phyloP scores from a whole-genome alignment of 345 rosid genomes.

The Eucalyptus brandiana region DNA sequence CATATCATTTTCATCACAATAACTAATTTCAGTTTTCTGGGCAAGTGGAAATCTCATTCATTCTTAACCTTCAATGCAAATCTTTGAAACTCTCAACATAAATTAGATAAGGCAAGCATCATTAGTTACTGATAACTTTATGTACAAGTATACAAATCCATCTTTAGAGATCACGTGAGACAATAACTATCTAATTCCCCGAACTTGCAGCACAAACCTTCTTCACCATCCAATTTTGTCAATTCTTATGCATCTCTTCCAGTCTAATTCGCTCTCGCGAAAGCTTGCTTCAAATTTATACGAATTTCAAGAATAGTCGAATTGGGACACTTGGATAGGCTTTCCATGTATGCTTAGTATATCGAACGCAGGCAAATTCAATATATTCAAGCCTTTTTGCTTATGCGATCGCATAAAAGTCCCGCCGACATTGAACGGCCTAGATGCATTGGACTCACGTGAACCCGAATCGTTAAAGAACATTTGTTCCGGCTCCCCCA shows the following conservation, averaged over 20 bases:
- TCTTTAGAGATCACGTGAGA: not conserved
- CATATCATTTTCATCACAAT: not conserved
- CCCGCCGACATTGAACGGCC: not conserved
- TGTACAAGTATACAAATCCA: accelerated
- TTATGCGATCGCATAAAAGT: not conserved
- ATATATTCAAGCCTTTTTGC: not conserved
- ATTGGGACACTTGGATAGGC: not conserved
- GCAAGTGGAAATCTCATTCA: not conserved
- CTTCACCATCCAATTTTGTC: not conserved
- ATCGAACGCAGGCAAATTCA: not conserved
- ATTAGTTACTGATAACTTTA: accelerated
- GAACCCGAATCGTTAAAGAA: not conserved
- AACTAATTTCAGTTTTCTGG: not conserved
- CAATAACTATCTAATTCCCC: accelerated
- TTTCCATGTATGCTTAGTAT: accelerated
- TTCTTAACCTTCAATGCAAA: not conserved
- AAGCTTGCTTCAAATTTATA: not conserved
- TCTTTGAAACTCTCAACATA: not conserved
- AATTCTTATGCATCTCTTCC: not conserved
- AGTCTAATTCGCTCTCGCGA: accelerated
- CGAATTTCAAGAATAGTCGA: not conserved
- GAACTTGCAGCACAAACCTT: accelerated
- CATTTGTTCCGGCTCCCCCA: not conserved
- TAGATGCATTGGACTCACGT: not conserved
- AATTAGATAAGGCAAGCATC: not conserved